Percentiles rank a stretch among this genome's conserved stretches.
Evolutionary conservation across 2,329 filamentous ascomycete genomes (phyloP).

Genomic region (Polytolypa hystricis): DNA sequence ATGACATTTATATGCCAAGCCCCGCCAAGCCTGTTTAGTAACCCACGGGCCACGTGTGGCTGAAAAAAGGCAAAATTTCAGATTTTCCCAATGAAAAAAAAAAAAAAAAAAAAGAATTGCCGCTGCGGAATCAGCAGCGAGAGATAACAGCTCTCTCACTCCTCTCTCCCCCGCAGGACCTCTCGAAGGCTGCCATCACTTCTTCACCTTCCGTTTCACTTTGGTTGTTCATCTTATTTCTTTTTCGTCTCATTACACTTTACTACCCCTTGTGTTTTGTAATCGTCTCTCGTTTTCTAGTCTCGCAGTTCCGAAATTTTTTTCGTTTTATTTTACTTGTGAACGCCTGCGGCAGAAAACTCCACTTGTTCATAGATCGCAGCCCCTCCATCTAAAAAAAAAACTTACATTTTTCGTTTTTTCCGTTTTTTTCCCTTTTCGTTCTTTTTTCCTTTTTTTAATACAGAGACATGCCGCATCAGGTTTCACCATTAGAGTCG

Average conservation of each 20-base stretch:
- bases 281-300: neutral
- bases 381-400: neutral
- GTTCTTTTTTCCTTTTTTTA: neutral
- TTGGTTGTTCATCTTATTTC: constrained; percentile 3
- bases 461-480: constrained; percentile 35
- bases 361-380: neutral
- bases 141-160: neutral
- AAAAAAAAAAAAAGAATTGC: constrained; percentile 1
- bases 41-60: neutral
- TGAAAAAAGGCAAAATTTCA: neutral
- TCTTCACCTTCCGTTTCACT: constrained; percentile 2
- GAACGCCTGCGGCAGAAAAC: too few species aligned
- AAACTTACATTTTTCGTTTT: constrained; percentile 3
- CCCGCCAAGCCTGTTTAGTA: neutral
- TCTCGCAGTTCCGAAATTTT: too few species aligned
- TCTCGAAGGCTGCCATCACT: constrained; percentile 1
- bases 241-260: neutral
- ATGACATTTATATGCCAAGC: neutral
- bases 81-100: neutral
- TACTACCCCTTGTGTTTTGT: neutral
- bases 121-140: neutral
- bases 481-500: constrained; percentile 28
- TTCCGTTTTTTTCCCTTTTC: neutral
- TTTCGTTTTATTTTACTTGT: too few species aligned
- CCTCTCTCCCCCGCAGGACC: neutral